A percentile compares a stretch with the other conserved stretches of the same genome.
phyloP scores from a whole-genome alignment of 2,329 filamentous ascomycete species.

The Lojkania enalia region DNA sequence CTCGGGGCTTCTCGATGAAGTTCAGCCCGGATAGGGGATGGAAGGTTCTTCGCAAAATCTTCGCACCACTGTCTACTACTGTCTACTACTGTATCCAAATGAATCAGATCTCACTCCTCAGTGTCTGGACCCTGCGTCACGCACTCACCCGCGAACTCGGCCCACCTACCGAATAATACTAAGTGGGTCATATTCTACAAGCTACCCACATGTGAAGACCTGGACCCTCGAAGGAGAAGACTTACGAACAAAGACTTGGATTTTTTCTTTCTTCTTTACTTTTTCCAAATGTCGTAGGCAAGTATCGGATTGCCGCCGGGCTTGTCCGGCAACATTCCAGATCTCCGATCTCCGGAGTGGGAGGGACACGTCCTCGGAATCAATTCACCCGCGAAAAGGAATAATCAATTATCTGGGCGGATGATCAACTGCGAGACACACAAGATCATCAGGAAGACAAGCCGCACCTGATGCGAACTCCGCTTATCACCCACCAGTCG shows the following conservation, averaged over 20 bases:
- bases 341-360: too few species aligned
- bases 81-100: background rate
- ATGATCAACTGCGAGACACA: too few species aligned
- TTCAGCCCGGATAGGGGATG: background rate
- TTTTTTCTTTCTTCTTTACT: background rate
- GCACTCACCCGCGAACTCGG: too few species aligned
- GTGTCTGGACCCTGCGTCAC: background rate
- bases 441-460: too few species aligned
- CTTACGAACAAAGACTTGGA: background rate
- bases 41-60: constrained; percentile 1
- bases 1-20: background rate
- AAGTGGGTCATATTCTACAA: background rate
- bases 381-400: too few species aligned
- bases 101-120: background rate
- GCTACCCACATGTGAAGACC: background rate
- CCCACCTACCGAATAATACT: background rate
- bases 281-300: background rate
- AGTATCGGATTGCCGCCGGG: too few species aligned
- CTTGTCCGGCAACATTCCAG: too few species aligned
- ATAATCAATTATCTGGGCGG: too few species aligned
- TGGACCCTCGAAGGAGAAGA: background rate
- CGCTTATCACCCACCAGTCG: too few species aligned
- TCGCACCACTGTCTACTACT: too few species aligned
- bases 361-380: too few species aligned
- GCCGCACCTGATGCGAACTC: too few species aligned